phyloP scores from a whole-genome alignment of 148 eudicot species.

The Beta vulgaris region DNA sequence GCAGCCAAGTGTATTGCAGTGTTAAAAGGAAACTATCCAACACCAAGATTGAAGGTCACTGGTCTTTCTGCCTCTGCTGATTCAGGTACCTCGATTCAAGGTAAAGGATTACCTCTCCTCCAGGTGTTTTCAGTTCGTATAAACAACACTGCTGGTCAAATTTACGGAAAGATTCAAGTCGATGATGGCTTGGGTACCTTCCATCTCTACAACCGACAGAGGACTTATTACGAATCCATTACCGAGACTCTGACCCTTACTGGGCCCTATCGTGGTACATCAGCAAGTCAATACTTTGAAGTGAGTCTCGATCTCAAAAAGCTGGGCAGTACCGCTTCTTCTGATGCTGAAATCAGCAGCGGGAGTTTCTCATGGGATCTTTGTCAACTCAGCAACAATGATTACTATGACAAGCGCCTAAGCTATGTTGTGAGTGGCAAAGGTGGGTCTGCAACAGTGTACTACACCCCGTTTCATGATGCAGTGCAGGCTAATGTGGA shows the following conservation, averaged over 20 bases:
- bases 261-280: slow-evolving; percentile 5
- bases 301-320: slow-evolving; percentile 14
- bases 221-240: slow-evolving; percentile 9
- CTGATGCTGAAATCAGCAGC: background rate
- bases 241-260: background rate
- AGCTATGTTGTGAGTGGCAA: background rate
- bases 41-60: background rate
- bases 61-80: background rate
- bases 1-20: slow-evolving; percentile 6
- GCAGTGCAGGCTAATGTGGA: slow-evolving; percentile 16
- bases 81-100: background rate
- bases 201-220: slow-evolving; percentile 5
- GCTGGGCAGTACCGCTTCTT: background rate
- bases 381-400: background rate
- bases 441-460: slow-evolving; percentile 9
- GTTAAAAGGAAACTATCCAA: slow-evolving; percentile 9
- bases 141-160: background rate
- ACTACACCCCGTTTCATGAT: slow-evolving; percentile 9
- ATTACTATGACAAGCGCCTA: background rate
- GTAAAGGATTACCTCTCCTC: slow-evolving; percentile 3
- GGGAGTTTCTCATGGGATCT: slow-evolving; percentile 6
- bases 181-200: slow-evolving; percentile 10
- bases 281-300: background rate
- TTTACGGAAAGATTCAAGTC: slow-evolving; percentile 9
- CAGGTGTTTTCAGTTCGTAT: slow-evolving; percentile 9